Base-by-base conservation (phyloP, 2,329 filamentous ascomycete species). In the Lasiodiplodia hormozganensis region DNA sequence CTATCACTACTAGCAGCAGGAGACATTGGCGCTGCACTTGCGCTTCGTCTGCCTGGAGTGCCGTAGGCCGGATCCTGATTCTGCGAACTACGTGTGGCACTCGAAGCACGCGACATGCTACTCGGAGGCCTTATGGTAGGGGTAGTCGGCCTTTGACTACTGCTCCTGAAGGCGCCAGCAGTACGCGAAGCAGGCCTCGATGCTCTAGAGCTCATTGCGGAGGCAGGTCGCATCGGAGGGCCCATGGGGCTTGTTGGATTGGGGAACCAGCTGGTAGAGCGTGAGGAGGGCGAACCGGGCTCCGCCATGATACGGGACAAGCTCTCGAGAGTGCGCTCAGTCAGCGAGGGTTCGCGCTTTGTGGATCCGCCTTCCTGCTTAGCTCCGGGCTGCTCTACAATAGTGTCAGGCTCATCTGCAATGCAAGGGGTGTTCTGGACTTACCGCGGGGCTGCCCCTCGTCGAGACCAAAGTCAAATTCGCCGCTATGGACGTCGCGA, bases 261-360 rank as follows among this genome's bases (percentile, higher is more conserved):
- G n/a, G 38, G 31, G 76, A 92, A 96, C 77, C 97, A 94, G 67
- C 87, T 89, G 0, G 92, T 93, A 10, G 86, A 83, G 66, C 89
- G 66, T 12, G 66, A 62, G 7, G 56, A 49, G 0, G 66, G 66
- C 12, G 66, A 68, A 25, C 56, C 49, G 1, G 66, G 66, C 53
- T 67, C 34, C n/a, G 47, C 40, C 53, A 67, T 62, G 16, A 68
- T 62, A 38, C 49, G 49, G 3, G 93, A 87, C 6, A 97, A 82
- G 0, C 93, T 97, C 77, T 97, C 93, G 52, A 97, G 90, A 0
- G 94, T 96, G 69, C 95, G 86, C 73, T 97, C 94, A 0, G 91
- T 89, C 4, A 97, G 83, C 0, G 92, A 94, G 16, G 82, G 82
- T 14, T 76, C 4, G 80, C 64, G 87, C 84, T 65, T 75, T 47